phyloP scores from a whole-genome alignment of 2,329 filamentous ascomycete genomes.

The Pyrenophora graminea region DNA sequence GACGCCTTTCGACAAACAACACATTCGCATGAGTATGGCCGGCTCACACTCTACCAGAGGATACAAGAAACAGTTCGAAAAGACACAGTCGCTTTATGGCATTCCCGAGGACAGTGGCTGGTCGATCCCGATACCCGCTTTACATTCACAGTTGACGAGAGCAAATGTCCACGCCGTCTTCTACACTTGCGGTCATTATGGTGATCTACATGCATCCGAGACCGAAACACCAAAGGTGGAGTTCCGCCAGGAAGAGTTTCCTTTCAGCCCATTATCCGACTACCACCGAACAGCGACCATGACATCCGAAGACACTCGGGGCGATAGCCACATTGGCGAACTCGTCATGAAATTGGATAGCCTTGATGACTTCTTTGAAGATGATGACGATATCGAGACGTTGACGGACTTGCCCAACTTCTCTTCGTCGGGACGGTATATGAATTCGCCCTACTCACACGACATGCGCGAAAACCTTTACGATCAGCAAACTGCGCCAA shows the following conservation, averaged over 20 bases:
- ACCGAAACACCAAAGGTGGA: slow-evolving; percentile 83
- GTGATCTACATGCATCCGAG: slow-evolving; percentile 56
- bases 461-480: slow-evolving; percentile 73
- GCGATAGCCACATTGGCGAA: slow-evolving; percentile 77
- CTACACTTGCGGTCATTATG: slow-evolving; percentile 75
- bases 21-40: slow-evolving; percentile 98
- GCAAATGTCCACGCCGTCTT: slow-evolving; percentile 95
- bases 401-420: slow-evolving; percentile 41
- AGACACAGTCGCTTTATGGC: slow-evolving; percentile 91
- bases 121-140: slow-evolving; percentile 91
- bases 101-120: slow-evolving; percentile 95
- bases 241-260: slow-evolving; percentile 88
- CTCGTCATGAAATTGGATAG: slow-evolving; percentile 67
- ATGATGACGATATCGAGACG: slow-evolving; percentile 47
- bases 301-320: slow-evolving; percentile 81
- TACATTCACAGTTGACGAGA: slow-evolving; percentile 83
- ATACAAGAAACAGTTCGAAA: slow-evolving; percentile 91
- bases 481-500: slow-evolving; percentile 89
- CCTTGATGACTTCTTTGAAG: slow-evolving; percentile 60
- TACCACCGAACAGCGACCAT: slow-evolving; percentile 87
- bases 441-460: slow-evolving; percentile 31
- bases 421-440: slow-evolving; percentile 38
- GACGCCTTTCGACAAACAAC: slow-evolving; percentile 84
- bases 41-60: slow-evolving; percentile 77
- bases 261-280: slow-evolving; percentile 69